Conservation (phyloP, 1,284 basidiomycete species). For the Pseudomicrostroma phylloplanum region DNA sequence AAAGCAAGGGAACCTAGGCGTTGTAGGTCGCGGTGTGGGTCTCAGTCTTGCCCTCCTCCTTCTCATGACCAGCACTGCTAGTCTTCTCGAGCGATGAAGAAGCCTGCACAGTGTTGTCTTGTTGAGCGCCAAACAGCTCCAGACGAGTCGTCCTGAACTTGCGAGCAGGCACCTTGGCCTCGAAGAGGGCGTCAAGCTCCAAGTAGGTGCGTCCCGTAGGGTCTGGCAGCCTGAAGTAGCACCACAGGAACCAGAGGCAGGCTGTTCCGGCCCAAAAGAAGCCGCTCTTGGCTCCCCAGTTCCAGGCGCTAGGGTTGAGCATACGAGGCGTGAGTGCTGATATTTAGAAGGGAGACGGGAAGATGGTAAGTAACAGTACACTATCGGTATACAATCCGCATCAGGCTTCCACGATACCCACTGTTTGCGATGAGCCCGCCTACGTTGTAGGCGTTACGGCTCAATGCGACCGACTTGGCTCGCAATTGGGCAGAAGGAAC, state of each 20-base stretch:
- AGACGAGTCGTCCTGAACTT: slow-evolving; percentile 50
- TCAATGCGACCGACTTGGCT: slow-evolving; percentile 57
- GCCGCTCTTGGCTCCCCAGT: slow-evolving; percentile 52
- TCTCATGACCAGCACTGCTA: too few relatives aligned
- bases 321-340: slow-evolving; percentile 54
- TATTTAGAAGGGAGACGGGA: too few relatives aligned
- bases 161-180: slow-evolving; percentile 46
- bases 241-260: slow-evolving; percentile 51
- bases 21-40: too few relatives aligned
- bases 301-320: slow-evolving; percentile 53
- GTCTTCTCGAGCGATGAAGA: slow-evolving; percentile 1
- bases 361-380: too few relatives aligned
- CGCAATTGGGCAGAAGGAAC: slow-evolving; percentile 54
- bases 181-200: slow-evolving; percentile 53
- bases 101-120: not conserved
- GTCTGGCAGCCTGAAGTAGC: slow-evolving; percentile 51
- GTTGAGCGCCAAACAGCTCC: slow-evolving; percentile 27
- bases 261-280: slow-evolving; percentile 52
- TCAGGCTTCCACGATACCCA: too few relatives aligned
- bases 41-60: too few relatives aligned
- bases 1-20: too few relatives aligned
- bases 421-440: slow-evolving; percentile 50
- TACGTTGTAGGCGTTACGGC: slow-evolving; percentile 54
- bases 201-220: slow-evolving; percentile 53
- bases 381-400: too few relatives aligned